phyloP scores from a whole-genome alignment of 345 rosid genomes.

The Hypericum androsaemum region DNA sequence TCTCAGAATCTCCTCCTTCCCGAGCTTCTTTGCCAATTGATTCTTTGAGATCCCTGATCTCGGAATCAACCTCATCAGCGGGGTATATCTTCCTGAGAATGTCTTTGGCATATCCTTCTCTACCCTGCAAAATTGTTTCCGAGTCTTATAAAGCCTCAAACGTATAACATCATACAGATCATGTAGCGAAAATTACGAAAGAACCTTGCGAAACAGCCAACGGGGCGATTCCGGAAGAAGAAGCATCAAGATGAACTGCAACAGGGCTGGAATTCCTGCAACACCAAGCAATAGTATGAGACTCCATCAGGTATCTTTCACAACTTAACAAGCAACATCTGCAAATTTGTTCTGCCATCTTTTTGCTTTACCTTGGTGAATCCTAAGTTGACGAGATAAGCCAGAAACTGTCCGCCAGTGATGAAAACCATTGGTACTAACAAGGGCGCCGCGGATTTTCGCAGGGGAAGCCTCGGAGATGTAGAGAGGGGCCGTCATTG shows the following conservation, averaged over 20 bases:
- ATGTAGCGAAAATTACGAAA: not conserved
- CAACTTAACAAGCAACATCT: not conserved
- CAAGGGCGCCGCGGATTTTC: constrained; percentile 80
- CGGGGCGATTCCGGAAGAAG: constrained; percentile 87
- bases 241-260: constrained; percentile 67
- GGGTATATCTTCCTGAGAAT: constrained; percentile 53
- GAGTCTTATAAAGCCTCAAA: not conserved
- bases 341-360: not conserved
- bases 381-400: constrained; percentile 82
- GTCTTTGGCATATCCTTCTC: constrained; percentile 60
- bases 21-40: constrained; percentile 50
- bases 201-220: constrained; percentile 77
- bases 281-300: constrained; percentile 48
- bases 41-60: constrained; percentile 53
- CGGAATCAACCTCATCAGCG: constrained; percentile 45
- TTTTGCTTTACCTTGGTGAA: constrained; percentile 43
- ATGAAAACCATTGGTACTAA: constrained; percentile 78
- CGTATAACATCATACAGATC: not conserved
- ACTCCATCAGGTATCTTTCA: not conserved
- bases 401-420: constrained; percentile 79
- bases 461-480: constrained; percentile 91
- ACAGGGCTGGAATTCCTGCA: constrained; percentile 68
- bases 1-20: constrained; percentile 45
- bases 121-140: constrained; percentile 36
- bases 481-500: constrained; percentile 84